Evolutionary conservation across 2,329 filamentous ascomycete species (phyloP).

Genomic region (Scedosporium boydii): DNA sequence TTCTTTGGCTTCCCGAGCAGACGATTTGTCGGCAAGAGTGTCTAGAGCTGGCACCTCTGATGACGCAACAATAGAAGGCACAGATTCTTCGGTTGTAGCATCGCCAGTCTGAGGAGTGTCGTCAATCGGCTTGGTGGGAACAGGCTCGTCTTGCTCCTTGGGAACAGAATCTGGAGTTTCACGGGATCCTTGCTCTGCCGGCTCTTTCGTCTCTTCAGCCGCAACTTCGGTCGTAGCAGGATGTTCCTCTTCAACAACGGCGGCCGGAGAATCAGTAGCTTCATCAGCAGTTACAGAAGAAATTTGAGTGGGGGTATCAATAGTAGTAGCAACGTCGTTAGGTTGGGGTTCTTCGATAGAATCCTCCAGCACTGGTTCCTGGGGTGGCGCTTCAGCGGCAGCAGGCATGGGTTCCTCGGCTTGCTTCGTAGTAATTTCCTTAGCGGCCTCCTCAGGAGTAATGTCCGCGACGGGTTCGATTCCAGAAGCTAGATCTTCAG

Average conservation of each 20-base stretch:
- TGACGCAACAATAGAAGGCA: not conserved
- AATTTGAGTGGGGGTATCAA: not conserved
- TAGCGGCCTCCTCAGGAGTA: not conserved
- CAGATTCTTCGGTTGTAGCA: not conserved
- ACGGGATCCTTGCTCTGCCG: not conserved
- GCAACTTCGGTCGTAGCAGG: not conserved
- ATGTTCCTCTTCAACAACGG: not conserved
- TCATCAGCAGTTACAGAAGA: not conserved
- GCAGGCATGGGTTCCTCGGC: not conserved
- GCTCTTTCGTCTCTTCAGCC: too few species aligned
- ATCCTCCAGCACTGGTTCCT: not conserved
- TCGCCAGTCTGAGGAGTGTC: not conserved
- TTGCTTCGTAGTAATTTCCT: not conserved
- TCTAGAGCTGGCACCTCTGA: not conserved
- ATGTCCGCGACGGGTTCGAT: not conserved
- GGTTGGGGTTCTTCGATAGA: not conserved
- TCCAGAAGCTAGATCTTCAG: not conserved
- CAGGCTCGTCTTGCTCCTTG: not conserved
- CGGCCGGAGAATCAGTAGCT: not conserved
- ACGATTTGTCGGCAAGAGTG: not conserved
- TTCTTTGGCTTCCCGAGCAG: not conserved
- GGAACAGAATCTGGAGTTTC: not conserved
- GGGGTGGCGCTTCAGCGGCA: not conserved
- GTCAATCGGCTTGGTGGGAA: not conserved
- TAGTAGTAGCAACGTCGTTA: not conserved